Evolutionary conservation across 805 yeast species (phyloP), one percentile per base, ranked within the genome.

Genomic region (Candida maris): DNA sequence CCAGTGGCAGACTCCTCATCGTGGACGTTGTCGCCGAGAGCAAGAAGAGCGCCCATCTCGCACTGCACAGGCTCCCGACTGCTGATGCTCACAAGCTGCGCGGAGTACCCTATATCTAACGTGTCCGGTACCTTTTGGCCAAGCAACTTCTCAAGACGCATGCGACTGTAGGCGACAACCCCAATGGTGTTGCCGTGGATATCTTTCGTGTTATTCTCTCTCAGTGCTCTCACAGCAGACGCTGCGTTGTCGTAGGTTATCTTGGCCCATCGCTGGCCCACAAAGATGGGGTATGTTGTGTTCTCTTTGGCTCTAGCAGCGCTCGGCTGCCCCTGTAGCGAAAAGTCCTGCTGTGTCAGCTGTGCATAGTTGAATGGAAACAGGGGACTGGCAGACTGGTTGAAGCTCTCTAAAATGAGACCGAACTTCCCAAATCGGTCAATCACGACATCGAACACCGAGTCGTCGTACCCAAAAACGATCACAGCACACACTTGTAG

Each of bases 201-300:
- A 51, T 81, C 75, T 5, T 79, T 71, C 9, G 70, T 59, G 4
- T 95, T 95, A 54, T 86, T 85, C 53, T 88, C 96, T 45, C 84
- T 79, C 29, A 89, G 64, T 0, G 98, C 96, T 37, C 95, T 77
- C 13, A 77, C 59, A 2, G 95, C 96, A 7, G 89, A 73, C 2
- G 81, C 66, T 6, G 83, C 75, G 40, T 79, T 81, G 39, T 79
- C 82, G 58, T 77, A 93, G 3, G 97, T 89, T 36, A 91, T 57
- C 54, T 88, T 85, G n/a, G 89, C 79, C 97, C 97, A 91, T 26
- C 85, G 79, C 30, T 78, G 74, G 1, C 97, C 97, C 9, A 89
- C 73, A 59, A 77, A 84, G 6, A 91, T 81, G 3, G 96, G 94
- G 21, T 57, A 39, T 52, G 65, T 57, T 46, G 61, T 67, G 9